These are phyloP conservation scores for Penicillium psychrosexuale DNA, from an alignment of 2,329 filamentous ascomycete genomes.

Conservation along the genomic window DNA sequence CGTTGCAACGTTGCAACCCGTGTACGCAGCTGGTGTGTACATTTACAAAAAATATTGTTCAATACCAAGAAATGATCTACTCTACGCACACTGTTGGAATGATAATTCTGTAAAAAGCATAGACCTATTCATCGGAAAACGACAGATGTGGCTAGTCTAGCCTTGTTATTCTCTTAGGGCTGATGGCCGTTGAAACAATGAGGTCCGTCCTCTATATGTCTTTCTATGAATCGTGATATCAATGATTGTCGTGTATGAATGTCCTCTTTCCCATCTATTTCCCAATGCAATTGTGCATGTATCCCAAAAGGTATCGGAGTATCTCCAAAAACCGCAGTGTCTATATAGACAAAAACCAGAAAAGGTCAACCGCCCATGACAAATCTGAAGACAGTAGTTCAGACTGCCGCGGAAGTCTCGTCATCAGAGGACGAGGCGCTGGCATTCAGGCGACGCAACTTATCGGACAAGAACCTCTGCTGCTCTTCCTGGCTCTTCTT, in stretches of 20 bases:
- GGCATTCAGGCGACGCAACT: slow-evolving; percentile 17
- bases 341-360: not conserved
- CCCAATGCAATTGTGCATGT: too few species aligned
- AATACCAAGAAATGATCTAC: slow-evolving; percentile 17
- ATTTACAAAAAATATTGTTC: slow-evolving; percentile 17
- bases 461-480: slow-evolving; percentile 51
- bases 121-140: too few species aligned
- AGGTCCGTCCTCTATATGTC: not conserved
- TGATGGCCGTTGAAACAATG: too few species aligned
- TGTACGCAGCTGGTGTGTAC: slow-evolving; percentile 12
- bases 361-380: not conserved
- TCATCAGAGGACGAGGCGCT: slow-evolving; percentile 10
- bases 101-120: too few species aligned
- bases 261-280: too few species aligned
- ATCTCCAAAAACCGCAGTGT: not conserved
- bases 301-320: not conserved
- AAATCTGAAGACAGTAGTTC: not conserved
- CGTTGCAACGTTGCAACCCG: slow-evolving; percentile 11
- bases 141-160: too few species aligned
- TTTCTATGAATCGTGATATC: not conserved
- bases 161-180: too few species aligned
- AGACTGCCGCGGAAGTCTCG: not conserved
- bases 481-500: slow-evolving; percentile 61
- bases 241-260: not conserved
- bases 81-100: not conserved